Evolutionary conservation across 148 eudicot genomes (phyloP), one percentile per base, ranked within the genome.

Genomic region (Chenopodium album): DNA sequence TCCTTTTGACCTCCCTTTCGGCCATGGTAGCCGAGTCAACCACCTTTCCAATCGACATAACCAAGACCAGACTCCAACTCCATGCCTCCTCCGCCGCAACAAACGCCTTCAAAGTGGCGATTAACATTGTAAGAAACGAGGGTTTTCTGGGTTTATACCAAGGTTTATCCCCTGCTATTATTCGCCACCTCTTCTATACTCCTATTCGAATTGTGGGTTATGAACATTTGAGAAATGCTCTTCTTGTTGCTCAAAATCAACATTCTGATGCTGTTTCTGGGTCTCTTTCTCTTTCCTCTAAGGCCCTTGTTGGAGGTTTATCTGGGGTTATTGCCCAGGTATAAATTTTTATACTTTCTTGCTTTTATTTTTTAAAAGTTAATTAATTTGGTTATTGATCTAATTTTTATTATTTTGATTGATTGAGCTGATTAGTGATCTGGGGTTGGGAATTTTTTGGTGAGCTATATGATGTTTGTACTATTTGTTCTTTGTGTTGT

Each of bases 241-340:
- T 87, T 52, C 82, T 76, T 84, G 54, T 64, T 79, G 69, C 76
- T 71, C 75, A 77, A 2, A 20, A 20, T 62, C 66, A 72, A 44
- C 23, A 20, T 71, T 41, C 28, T 16, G 75, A 46, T 68, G 85
- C 68, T 13, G 47, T 32, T 56, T 56, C 62, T 56, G 62, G 62
- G 11, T 76, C 84, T 19, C 80, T 88, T 78, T 85, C 94, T 46
- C 88, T 92, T 60, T 78, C 82, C 13, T 76, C 67, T 23, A 94
- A 93, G 76, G 97, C 94, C 0, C 66, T 91, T 37, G 83, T 91
- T 66, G 98, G 98, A 12, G 97, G 98, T 28, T 34, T 88, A 29
- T 94, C 98, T 47, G 98, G 98, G 50, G 93, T 87, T 37, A 71
- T 91, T 82, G 98, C 98, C 78, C 97, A 94, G 97, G 98, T 94